A percentile compares a stretch with the other conserved stretches of the same genome.
phyloP scores from a whole-genome alignment of 805 yeast genomes.

The Priceomyces medius region DNA sequence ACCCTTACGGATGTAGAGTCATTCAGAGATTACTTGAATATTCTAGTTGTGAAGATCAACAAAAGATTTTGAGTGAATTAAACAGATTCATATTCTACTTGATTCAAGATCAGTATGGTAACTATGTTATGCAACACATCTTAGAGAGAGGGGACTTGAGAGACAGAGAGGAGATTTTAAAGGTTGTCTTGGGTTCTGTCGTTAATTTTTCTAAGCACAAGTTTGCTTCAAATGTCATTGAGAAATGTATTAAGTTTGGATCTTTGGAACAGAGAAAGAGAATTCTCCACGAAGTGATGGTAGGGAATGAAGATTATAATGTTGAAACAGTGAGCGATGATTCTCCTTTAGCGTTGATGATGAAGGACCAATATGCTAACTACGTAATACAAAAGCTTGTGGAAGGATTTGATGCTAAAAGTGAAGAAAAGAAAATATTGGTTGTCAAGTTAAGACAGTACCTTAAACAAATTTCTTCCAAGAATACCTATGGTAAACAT shows the following conservation, averaged over 20 bases:
- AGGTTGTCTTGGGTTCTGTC: conserved; percentile 66
- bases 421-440: conserved; percentile 64
- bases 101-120: conserved; percentile 96
- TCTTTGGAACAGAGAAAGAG: conserved; percentile 56
- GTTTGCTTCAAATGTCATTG: conserved; percentile 97
- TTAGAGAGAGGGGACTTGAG: conserved; percentile 73
- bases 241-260: conserved; percentile 82
- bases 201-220: conserved; percentile 91
- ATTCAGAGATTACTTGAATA: conserved; percentile 88
- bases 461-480: conserved; percentile 64
- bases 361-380: conserved; percentile 97
- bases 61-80: conserved; percentile 65
- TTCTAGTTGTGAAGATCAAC: conserved; percentile 64
- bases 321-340: conserved; percentile 55
- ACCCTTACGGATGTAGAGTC: conserved; percentile 97
- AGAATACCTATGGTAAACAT: conserved; percentile 75
- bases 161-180: conserved; percentile 62
- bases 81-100: conserved; percentile 69
- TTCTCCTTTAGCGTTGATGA: conserved; percentile 81
- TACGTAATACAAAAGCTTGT: conserved; percentile 95
- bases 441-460: conserved; percentile 78
- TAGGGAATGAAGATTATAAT: conserved; percentile 46
- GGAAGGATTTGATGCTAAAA: conserved; percentile 63
- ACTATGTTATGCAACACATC: conserved; percentile 95
- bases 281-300: conserved; percentile 66